phyloP scores from a whole-genome alignment of 1,139 yeast species.

The Zygoascus hellenicus region DNA sequence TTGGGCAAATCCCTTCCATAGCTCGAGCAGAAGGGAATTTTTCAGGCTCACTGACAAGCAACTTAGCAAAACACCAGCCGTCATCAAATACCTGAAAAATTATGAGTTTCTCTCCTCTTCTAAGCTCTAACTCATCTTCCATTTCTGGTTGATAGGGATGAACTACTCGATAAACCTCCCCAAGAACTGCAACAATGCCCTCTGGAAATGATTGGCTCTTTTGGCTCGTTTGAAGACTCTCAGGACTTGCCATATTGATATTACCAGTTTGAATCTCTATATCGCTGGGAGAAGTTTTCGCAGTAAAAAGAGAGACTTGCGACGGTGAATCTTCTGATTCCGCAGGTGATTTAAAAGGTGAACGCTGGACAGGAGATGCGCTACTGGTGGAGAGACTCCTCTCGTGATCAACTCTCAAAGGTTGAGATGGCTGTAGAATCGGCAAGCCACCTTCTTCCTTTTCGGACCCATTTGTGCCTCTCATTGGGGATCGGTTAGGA shows the following conservation, averaged over 20 bases:
- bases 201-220: neutral
- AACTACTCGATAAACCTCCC: conserved; percentile 25
- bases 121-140: conserved; percentile 34
- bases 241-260: neutral
- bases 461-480: neutral
- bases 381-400: neutral
- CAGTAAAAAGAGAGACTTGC: conserved; percentile 12
- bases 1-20: conserved; percentile 31
- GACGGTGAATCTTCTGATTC: conserved; percentile 2
- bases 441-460: neutral
- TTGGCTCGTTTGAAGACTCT: neutral
- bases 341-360: conserved; percentile 3
- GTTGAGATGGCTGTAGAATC: conserved; percentile 12
- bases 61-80: conserved; percentile 34
- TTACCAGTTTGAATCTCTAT: neutral
- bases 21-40: conserved; percentile 13
- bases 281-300: conserved; percentile 14
- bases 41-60: conserved; percentile 15
- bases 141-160: conserved; percentile 29
- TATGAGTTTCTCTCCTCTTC: conserved; percentile 28
- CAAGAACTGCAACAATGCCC: conserved; percentile 14
- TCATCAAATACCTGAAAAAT: conserved; percentile 35
- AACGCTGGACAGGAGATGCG: neutral
- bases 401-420: conserved; percentile 9
- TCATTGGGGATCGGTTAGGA: conserved; percentile 6